A percentile compares a stretch with the other conserved stretches of the same genome.
These are phyloP conservation scores for Corynespora cassiicola DNA, from an alignment of 2,329 filamentous ascomycete genomes.

Conservation along the genomic window DNA sequence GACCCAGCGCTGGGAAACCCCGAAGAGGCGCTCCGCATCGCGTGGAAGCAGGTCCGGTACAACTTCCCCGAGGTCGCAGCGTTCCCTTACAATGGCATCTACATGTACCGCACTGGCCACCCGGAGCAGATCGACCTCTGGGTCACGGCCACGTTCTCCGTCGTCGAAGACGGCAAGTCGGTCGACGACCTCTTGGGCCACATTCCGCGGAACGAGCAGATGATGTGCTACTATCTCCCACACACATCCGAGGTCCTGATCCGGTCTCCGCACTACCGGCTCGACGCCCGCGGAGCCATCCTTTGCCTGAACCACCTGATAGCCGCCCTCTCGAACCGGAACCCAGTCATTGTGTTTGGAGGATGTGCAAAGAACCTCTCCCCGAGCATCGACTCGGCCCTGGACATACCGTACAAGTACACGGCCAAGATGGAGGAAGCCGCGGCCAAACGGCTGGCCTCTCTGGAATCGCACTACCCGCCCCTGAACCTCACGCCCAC, in stretches of 20 bases:
- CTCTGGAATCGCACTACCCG: constrained; percentile 23
- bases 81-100: constrained; percentile 29
- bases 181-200: constrained; percentile 27
- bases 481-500: constrained; percentile 24
- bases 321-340: constrained; percentile 21
- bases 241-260: constrained; percentile 28
- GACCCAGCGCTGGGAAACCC: constrained; percentile 24
- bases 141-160: constrained; percentile 29
- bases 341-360: constrained; percentile 24
- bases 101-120: constrained; percentile 30
- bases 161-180: constrained; percentile 19
- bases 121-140: constrained; percentile 24
- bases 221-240: constrained; percentile 31
- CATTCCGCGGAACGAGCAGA: constrained; percentile 32
- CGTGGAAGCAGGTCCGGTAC: constrained; percentile 35
- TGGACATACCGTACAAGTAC: constrained; percentile 18
- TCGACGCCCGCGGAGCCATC: constrained; percentile 32
- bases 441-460: constrained; percentile 21
- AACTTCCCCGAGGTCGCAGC: constrained; percentile 32
- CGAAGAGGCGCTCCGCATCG: constrained; percentile 18
- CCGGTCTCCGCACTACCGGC: constrained; percentile 30
- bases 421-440: constrained; percentile 22
- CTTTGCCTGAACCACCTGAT: constrained; percentile 29
- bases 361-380: constrained; percentile 31
- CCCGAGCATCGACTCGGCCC: constrained; percentile 27